Evolutionary conservation across 139 green algal species (phyloP).

Genomic region (Desmodesmus armatus): DNA sequence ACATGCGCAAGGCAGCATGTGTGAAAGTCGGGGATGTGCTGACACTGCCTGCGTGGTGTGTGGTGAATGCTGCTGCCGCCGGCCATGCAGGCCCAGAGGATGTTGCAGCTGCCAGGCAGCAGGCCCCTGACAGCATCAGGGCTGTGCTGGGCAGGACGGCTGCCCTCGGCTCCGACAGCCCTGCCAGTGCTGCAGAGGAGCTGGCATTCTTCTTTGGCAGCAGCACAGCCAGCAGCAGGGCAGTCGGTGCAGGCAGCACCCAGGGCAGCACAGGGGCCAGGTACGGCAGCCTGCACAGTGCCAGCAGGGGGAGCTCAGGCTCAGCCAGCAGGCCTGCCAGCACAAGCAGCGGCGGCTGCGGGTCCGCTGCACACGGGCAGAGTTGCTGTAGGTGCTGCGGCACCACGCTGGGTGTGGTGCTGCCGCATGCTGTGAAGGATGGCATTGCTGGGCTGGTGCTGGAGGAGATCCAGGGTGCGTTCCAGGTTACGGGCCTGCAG

Average conservation of each 20-base stretch:
- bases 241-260: too few relatives aligned
- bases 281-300: too few relatives aligned
- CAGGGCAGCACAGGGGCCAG: neutral
- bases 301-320: too few relatives aligned
- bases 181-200: constrained; percentile 72
- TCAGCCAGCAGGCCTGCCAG: too few relatives aligned
- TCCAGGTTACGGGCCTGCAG: constrained; percentile 70
- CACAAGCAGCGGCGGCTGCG: constrained; percentile 2
- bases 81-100: neutral
- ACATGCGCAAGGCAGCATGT: too few relatives aligned
- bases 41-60: too few relatives aligned
- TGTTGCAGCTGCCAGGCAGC: neutral
- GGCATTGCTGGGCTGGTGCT: constrained; percentile 57
- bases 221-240: constrained; percentile 2
- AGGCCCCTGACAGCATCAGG: constrained; percentile 73
- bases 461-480: constrained; percentile 60
- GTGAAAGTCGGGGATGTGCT: too few relatives aligned
- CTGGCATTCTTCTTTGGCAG: constrained; percentile 77
- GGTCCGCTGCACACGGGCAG: constrained; percentile 31
- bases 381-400: too few relatives aligned
- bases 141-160: constrained; percentile 78
- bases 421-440: constrained; percentile 77
- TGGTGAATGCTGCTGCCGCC: too few relatives aligned
- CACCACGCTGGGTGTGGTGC: constrained; percentile 77
- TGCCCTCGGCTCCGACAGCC: constrained; percentile 77